Evolutionary conservation across 768 basidiomycete species (phyloP), one percentile per base, ranked within the genome.

Genomic region (Pleurotus pulmonarius): DNA sequence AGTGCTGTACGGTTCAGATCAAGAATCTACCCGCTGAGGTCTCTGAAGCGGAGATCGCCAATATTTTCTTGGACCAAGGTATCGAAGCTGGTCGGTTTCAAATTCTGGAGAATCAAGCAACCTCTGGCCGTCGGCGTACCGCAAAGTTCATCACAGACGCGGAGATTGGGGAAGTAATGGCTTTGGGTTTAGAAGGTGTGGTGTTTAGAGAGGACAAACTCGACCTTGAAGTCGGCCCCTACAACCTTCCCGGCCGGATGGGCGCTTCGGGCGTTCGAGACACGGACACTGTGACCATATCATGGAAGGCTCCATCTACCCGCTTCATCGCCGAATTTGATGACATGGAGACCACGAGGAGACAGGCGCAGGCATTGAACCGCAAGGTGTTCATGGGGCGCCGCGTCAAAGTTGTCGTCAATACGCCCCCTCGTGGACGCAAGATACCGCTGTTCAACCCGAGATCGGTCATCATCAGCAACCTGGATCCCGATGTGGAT

Each of bases 301-400:
- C 74, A 11, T 88, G 85, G 82, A 71, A 66, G 4, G 67, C 69
- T 0, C 83, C 83, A 1, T 79, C 77, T 12, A 61, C 63, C 3
- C 66, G 73, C 2, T 75, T 78, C 58, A 58, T 79, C n/a, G 83
- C 72, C 1, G 73, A 70, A 3, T 87, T 79, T 58, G 4, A 49
- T 3, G 66, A 68, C 4, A 60, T 69, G 53, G 63, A 61, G 0
- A 61, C 65, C 26, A 77, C 80, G 0, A 55, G 61, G 25, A 60
- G 56, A 22, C 78, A 75, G 60, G 73, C 70, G 3, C 60, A 55
- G 16, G 60, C 65, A 20, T 65, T 86, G 39, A 60, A 84, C 46
- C 67, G 71, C n/a, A 59, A 48, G 18, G 41, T 69, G 4, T 66
- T 73, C 49, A 61, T 61, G 20, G 79, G 78, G 13, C 77, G 79